Evolutionary conservation across 2,329 filamentous ascomycete genomes (phyloP).

Genomic region (Amauroascus niger): DNA sequence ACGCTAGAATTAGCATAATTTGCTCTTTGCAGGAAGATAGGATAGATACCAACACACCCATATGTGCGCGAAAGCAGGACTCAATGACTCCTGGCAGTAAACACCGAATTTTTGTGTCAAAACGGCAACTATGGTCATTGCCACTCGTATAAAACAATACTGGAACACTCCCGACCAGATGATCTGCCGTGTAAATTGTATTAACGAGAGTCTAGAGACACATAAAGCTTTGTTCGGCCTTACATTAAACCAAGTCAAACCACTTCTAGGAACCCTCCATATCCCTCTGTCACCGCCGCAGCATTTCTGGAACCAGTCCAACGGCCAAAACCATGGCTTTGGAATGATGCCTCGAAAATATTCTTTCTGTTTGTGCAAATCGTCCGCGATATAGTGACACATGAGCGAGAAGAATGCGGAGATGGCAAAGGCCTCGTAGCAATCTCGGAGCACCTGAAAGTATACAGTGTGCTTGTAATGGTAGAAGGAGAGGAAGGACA

Average conservation of each 20-base stretch:
- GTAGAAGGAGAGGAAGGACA: conserved; percentile 62
- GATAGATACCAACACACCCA: conserved; percentile 44
- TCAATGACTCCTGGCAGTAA: conserved; percentile 72
- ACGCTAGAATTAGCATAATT: neutral
- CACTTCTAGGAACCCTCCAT: conserved; percentile 66
- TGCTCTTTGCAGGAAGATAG: conserved; percentile 8
- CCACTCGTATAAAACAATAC: conserved; percentile 70
- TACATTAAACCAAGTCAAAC: conserved; percentile 81
- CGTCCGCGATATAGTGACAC: conserved; percentile 60
- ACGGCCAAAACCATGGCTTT: conserved; percentile 64
- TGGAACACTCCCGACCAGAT: conserved; percentile 76
- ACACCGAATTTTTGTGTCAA: conserved; percentile 47
- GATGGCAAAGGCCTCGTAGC: conserved; percentile 83
- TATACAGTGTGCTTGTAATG: conserved; percentile 73
- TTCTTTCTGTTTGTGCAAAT: conserved; percentile 68
- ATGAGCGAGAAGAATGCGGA: conserved; percentile 76
- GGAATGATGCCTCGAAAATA: conserved; percentile 63
- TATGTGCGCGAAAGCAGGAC: conserved; percentile 69
- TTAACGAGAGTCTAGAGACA: neutral
- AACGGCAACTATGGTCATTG: conserved; percentile 50
- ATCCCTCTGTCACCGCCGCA: conserved; percentile 59
- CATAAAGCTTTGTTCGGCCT: neutral
- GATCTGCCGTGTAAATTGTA: conserved; percentile 38
- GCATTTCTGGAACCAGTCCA: conserved; percentile 60
- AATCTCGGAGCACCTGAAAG: conserved; percentile 70